These are phyloP conservation scores for Aspergillus luchuensis DNA, from an alignment of 2,329 filamentous ascomycete species.

Conservation along the genomic window DNA sequence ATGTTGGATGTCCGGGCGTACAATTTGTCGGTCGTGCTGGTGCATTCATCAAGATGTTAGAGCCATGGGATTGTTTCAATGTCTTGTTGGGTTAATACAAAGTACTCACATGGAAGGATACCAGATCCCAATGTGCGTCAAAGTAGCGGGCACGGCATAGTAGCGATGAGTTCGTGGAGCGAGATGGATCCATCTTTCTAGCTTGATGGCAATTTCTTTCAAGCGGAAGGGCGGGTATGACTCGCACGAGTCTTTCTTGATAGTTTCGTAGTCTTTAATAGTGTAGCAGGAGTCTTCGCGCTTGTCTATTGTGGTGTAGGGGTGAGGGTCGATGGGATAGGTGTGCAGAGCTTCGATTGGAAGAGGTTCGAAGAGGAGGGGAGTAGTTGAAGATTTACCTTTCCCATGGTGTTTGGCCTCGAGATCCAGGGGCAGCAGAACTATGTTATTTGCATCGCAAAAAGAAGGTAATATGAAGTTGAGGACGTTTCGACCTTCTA, in stretches of 20 bases:
- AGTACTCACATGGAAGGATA: no score
- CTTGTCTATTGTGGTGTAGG: not conserved
- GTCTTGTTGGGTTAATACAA: no score
- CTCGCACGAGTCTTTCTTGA: not conserved
- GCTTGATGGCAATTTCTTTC: not conserved
- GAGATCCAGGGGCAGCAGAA: not conserved
- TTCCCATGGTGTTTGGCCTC: not conserved
- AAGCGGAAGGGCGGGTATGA: not conserved
- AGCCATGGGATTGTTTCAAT: no score
- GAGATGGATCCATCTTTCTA: not conserved
- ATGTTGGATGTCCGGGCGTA: not conserved
- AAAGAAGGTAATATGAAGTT: no score
- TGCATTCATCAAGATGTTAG: no score
- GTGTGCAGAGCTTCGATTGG: not conserved
- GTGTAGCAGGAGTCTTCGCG: not conserved
- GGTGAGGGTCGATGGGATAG: not conserved
- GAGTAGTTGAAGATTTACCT: not conserved
- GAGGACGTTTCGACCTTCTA: no score
- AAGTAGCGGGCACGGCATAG: no score
- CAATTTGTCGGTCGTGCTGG: no score
- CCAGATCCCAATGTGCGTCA: no score
- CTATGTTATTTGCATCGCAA: no score
- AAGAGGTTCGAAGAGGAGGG: not conserved
- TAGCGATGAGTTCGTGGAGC: not conserved
- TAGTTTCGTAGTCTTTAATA: not conserved